Conservation (phyloP, 805 yeast species). For the Candida yuanshanica region DNA sequence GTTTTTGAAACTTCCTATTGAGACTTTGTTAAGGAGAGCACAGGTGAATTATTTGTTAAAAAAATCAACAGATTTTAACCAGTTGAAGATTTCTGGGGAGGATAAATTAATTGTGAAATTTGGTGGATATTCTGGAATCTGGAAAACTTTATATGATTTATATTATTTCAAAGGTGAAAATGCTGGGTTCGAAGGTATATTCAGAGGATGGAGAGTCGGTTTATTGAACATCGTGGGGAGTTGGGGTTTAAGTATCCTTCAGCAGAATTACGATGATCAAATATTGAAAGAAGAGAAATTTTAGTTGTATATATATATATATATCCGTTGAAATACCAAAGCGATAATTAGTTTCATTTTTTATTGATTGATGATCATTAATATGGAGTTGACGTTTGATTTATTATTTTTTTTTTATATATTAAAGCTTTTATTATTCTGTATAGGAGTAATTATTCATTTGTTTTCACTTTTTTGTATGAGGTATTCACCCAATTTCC, state of each 20-base stretch:
- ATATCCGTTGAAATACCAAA: not conserved
- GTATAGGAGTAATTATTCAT: not conserved
- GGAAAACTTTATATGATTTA: conserved; percentile 47
- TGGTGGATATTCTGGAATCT: conserved; percentile 48
- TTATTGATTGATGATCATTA: not conserved
- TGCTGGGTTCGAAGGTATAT: conserved; percentile 46
- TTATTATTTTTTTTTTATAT: conserved; percentile 1
- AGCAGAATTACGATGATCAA: conserved; percentile 41
- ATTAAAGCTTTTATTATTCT: too few species aligned
- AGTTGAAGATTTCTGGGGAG: conserved; percentile 36
- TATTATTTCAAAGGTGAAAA: conserved; percentile 34
- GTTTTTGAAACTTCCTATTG: conserved; percentile 77
- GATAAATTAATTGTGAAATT: conserved; percentile 55
- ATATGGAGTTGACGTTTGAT: too few species aligned
- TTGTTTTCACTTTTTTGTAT: conserved; percentile 30
- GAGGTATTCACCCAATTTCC: conserved; percentile 48
- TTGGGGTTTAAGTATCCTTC: conserved; percentile 68
- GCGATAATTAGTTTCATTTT: too few species aligned
- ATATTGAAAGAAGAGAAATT: conserved; percentile 37
- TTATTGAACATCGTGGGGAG: conserved; percentile 71
- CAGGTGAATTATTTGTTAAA: conserved; percentile 61
- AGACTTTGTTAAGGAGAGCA: conserved; percentile 77
- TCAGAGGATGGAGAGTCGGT: conserved; percentile 92
- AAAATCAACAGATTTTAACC: conserved; percentile 21
- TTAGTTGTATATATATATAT: conserved; percentile 1